Evolutionary conservation across 2,329 filamentous ascomycete genomes (phyloP), one percentile per base, ranked within the genome.

Genomic region (Beauveria asiatica): DNA sequence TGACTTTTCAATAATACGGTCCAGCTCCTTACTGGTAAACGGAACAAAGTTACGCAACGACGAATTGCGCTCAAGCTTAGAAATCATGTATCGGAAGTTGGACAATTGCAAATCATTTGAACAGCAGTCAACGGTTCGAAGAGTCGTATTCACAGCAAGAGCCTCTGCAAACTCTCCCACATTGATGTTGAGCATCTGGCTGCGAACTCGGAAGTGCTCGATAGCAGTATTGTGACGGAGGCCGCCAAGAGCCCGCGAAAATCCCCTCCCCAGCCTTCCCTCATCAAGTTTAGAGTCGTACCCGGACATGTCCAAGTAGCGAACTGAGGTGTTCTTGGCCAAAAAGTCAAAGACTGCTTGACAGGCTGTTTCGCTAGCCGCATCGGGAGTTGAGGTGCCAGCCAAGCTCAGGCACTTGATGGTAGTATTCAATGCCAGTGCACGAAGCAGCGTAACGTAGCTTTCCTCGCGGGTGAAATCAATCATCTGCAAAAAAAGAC

Each of bases 221-320:
- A 80, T 71, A 17, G 72, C 69, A 8, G 65, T 73, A 61, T 80
- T 79, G n/a, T 70, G 69, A 33, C 73, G 74, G 37, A 82, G 72
- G 23, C 79, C 79, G 21, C 72, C 72, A 27, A 84, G 70, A 0
- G 80, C 75, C 41, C 74, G 76, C 0, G 79, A 81, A 61, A 83
- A 80, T 9, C 80, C 79, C 61, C 74, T 76, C 17, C 81, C 81
- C 10, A 84, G 74, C 61, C 82, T 78, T 0, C 80, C 78, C 63
- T 84, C 82, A 63, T 84, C 82, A 7, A 84, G 71, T 67, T 82
- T 83, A 49, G 80, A 79, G 51, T 78, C 78, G 65, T 79, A 83
- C 2, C 82, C 82, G 0, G 82, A 84, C 8, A 84, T 70, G 64
- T 84, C 81, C 2, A 84, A 74, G 60, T 75, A 82, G n/a, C 74